Conservation (phyloP, 106 monocot genomes). For the Posidonia australis region DNA sequence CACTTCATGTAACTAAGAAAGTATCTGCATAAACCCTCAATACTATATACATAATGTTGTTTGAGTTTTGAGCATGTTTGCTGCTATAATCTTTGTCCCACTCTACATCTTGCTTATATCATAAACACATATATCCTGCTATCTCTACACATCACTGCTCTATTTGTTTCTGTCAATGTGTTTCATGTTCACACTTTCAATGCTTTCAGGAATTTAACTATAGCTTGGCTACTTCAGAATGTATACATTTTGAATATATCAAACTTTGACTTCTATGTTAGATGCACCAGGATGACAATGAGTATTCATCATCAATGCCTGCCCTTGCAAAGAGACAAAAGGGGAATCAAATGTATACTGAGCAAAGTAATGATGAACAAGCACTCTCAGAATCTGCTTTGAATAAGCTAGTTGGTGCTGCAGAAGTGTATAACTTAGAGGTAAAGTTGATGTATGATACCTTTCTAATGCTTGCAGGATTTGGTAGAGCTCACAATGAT, state of each 20-base stretch:
- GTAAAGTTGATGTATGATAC: slow-evolving; percentile 18
- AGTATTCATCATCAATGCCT: slow-evolving; percentile 20
- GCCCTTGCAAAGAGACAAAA: slow-evolving; percentile 42
- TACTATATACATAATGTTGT: too few species aligned
- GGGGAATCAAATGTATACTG: slow-evolving; percentile 31
- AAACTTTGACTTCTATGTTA: neutral
- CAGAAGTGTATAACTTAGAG: slow-evolving; percentile 50
- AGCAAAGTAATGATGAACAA: slow-evolving; percentile 62
- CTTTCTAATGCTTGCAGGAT: too few species aligned
- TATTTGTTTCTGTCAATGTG: too few species aligned
- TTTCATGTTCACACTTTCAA: too few species aligned
- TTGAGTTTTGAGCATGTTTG: too few species aligned
- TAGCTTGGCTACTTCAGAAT: neutral
- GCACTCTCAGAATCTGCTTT: slow-evolving; percentile 63
- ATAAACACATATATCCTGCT: too few species aligned
- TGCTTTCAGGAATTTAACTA: neutral
- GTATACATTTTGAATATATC: neutral
- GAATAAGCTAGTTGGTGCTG: slow-evolving; percentile 77
- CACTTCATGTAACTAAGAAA: too few species aligned
- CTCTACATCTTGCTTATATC: too few species aligned
- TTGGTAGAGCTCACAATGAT: too few species aligned
- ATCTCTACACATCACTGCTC: too few species aligned
- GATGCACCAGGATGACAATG: slow-evolving; percentile 30
- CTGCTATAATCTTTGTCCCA: too few species aligned
- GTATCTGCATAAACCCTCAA: too few species aligned